Base-by-base conservation (phyloP, 352 stramenopile species). In the Pythium sp. region DNA sequence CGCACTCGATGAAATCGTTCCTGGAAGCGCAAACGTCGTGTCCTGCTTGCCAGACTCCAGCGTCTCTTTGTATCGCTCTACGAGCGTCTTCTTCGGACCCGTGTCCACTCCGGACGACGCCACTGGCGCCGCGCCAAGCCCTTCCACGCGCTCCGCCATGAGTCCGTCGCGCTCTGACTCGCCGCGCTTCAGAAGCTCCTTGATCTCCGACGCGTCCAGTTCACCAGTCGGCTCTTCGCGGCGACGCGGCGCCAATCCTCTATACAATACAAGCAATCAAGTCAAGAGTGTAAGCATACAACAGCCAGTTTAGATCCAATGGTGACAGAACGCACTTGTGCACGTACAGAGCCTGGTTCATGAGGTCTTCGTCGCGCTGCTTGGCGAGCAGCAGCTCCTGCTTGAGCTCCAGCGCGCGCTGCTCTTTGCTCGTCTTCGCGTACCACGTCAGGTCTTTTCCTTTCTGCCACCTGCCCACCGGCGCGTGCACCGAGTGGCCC, bases 401-500 rank as follows among this genome's bases (percentile, higher is more conserved):
- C 49, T 86, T 69, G 32, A 93, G 67, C 20, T 83, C 79, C 22
- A 77, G 80, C 1, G 74, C 76, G 24, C 84, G 72, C 66, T 91
- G 66, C 18, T 73, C 72, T 32, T 85, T 89, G 62, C 70, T 91
- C 15, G 76, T 70, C 70, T 97, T 98, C 14, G 81, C 77, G 65
- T 97, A 98, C 91, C 91, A 97, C 66, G 86, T 85, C 11, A 98
- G 71, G 73, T 98, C 92, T 62, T 97, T 97, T 11, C 86, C 80
- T 77, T 92, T 95, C 67, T 94, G 87, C 92, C 92, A 98, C 26
- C 89, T 81, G 32, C 90, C 92, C 30, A 98, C 90, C 15, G 92
- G 88, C 38, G 90, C 91, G 53, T 93, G 76, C 53, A 97, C 71
- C 61, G 88, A 97, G 69, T 97, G 84, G 24, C 92, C 92, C 36